Evolutionary conservation across 169 alveolate species (phyloP), one percentile per base, ranked within the genome.

Genomic region (Plasmodium malariae): DNA sequence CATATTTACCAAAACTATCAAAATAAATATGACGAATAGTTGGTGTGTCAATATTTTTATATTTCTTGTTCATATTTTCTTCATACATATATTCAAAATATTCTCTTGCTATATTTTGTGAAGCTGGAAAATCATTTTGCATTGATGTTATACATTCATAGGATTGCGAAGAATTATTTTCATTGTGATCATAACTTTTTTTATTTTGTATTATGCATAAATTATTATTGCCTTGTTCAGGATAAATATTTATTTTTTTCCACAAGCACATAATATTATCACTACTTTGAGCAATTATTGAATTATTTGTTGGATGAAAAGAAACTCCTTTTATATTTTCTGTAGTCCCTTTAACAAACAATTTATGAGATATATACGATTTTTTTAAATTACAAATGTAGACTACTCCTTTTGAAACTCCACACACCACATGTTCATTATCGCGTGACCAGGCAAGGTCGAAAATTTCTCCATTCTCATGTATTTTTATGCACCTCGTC

Each of bases 371-470:
- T 0, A 83, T 40, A 26, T 65, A 65, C 7, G 85, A 63, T 21
- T 68, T 68, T 51, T 51, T 83, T 12, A 83, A 34, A 43, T 83
- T 83, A 67, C 45, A 83, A 5, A 83, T 83, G 12, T 83, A 83
- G 0, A 83, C 91, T 28, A 67, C 43, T 0, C 91, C 91, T 21
- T 68, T 63, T 11, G 91, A 67, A 7, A 68, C 85, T n/a, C 85
- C 91, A 83, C 91, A 83, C 0, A 83, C 91, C 24, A 83, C 83
- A 83, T 67, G 83, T 32, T 63, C 83, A 83, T 68, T 83, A 43
- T 83, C 91, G 3, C 51, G 48, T 32, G 91, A 83, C 91, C 91
- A 83, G 0, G 91, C 49, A 4, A 83, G 7, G 11, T 83, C 91
- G 51, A 83, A 83, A 3, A 83, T 83, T 83, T 83, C 91, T 21